Evolutionary conservation across 345 rosid genomes (phyloP).

Genomic region (Eucalyptus paniculata): DNA sequence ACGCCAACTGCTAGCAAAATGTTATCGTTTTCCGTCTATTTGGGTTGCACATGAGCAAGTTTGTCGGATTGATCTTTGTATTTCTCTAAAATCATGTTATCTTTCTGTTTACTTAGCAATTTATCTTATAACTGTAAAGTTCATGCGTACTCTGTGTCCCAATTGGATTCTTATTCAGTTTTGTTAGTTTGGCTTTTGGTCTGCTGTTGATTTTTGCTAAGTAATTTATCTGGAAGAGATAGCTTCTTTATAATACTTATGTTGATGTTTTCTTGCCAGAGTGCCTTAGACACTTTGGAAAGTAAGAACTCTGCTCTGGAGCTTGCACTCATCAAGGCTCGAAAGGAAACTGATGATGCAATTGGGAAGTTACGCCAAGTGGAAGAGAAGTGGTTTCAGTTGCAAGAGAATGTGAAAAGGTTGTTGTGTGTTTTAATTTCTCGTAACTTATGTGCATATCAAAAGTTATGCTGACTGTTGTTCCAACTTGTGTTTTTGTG

Average conservation of each 20-base stretch:
- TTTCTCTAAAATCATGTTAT: not conserved
- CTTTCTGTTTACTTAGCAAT: not conserved
- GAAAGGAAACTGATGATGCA: conserved; percentile 32
- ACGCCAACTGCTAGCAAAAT: not conserved
- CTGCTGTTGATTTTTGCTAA: not conserved
- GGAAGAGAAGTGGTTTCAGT: conserved; percentile 55
- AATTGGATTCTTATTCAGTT: not conserved
- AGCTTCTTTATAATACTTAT: not conserved
- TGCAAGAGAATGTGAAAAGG: conserved; percentile 69
- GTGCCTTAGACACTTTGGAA: conserved; percentile 48
- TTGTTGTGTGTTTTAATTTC: not conserved
- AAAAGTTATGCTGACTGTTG: not conserved
- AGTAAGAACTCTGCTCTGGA: conserved; percentile 62
- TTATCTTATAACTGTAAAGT: not conserved
- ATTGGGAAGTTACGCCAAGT: conserved; percentile 47
- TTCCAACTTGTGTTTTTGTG: not conserved
- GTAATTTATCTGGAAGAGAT: not conserved
- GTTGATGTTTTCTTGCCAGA: conserved; percentile 11
- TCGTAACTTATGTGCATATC: not conserved
- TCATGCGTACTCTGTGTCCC: not conserved
- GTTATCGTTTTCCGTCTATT: not conserved
- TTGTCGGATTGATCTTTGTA: not conserved
- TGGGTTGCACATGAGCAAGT: not conserved
- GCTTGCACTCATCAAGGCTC: conserved; percentile 57
- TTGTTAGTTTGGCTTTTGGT: not conserved